Percentiles rank a stretch among this genome's conserved stretches.
These are phyloP conservation scores for Saraca asoca DNA, from an alignment of 331 rosid species.

Conservation along the genomic window DNA sequence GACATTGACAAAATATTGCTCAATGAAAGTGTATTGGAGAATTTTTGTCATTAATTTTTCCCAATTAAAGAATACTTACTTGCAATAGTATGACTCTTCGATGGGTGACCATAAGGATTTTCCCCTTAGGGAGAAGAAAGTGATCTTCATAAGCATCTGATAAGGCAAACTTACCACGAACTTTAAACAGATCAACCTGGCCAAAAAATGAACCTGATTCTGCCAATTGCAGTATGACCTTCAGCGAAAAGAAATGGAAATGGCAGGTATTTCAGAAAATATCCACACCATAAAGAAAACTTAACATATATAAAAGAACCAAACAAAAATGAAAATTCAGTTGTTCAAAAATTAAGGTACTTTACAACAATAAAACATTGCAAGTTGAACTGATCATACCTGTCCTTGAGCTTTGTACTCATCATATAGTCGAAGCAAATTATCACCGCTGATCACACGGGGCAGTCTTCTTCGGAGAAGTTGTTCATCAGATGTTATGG, in stretches of 20 bases:
- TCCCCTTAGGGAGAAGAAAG: constrained; percentile 84
- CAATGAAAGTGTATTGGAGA: constrained; percentile 25
- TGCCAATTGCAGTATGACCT: constrained; percentile 94
- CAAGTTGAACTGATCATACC: constrained; percentile 55
- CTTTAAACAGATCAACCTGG: constrained; percentile 97
- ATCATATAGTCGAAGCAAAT: constrained; percentile 77
- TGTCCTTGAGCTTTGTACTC: constrained; percentile 94
- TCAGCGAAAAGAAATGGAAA: constrained; percentile 43
- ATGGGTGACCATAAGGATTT: constrained; percentile 78
- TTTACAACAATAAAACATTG: neutral
- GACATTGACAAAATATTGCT: constrained; percentile 38
- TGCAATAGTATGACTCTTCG: constrained; percentile 86
- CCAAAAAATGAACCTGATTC: constrained; percentile 96
- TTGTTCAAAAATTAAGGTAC: too few relatives aligned
- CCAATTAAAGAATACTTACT: constrained; percentile 51
- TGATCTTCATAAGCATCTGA: constrained; percentile 99
- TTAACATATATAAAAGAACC: constrained; percentile 13
- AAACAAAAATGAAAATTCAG: constrained; percentile 1
- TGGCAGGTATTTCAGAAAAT: constrained; percentile 12
- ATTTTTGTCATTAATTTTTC: constrained; percentile 25
- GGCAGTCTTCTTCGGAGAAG: constrained; percentile 92
- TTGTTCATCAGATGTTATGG: constrained; percentile 95
- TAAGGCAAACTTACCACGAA: constrained; percentile 96
- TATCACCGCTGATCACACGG: constrained; percentile 92
- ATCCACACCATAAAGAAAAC: constrained; percentile 21